Conservation (phyloP, 1,284 basidiomycete species). For the Entoloma clypeatum region DNA sequence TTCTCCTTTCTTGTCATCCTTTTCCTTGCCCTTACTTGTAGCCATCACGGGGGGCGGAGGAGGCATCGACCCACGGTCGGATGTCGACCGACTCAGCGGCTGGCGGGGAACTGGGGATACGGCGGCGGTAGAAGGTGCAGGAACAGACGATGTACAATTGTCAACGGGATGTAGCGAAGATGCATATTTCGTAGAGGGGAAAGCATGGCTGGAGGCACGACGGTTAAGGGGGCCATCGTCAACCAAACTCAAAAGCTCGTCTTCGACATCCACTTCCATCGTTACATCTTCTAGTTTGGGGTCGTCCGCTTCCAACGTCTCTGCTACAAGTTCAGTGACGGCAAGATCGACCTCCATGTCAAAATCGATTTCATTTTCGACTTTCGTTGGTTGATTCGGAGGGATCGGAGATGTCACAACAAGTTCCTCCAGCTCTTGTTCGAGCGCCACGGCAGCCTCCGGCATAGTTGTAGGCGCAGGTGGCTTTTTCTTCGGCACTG, state of each 20-base stretch:
- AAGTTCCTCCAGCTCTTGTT: slow-evolving; percentile 39
- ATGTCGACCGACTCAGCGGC: slow-evolving; percentile 26
- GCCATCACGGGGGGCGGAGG: slow-evolving; percentile 41
- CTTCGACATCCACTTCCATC: slow-evolving; percentile 62
- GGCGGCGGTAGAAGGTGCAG: slow-evolving; percentile 18
- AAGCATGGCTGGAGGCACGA: slow-evolving; percentile 14
- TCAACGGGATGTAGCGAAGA: slow-evolving; percentile 7
- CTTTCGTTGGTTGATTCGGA: slow-evolving; percentile 26
- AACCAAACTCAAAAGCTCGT: slow-evolving; percentile 65
- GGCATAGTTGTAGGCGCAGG: slow-evolving; percentile 23
- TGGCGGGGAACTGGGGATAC: slow-evolving; percentile 21
- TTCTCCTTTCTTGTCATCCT: slow-evolving; percentile 27
- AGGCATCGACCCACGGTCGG: slow-evolving; percentile 56
- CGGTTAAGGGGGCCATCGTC: slow-evolving; percentile 42
- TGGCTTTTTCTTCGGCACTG: slow-evolving; percentile 10
- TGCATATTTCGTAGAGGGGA: slow-evolving; percentile 11
- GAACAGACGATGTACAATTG: slow-evolving; percentile 11
- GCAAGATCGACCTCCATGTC: slow-evolving; percentile 41
- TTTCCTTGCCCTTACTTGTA: slow-evolving; percentile 23
- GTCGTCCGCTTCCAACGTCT: slow-evolving; percentile 32
- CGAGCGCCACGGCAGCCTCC: slow-evolving; percentile 37
- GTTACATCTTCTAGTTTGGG: slow-evolving; percentile 25
- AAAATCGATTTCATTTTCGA: slow-evolving; percentile 31
- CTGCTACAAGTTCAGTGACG: slow-evolving; percentile 38
- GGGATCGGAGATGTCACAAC: slow-evolving; percentile 17